Percentiles rank a stretch among this genome's conserved stretches.
Evolutionary conservation across 805 yeast genomes (phyloP).

Genomic region (Scheffersomyces coipomensis): DNA sequence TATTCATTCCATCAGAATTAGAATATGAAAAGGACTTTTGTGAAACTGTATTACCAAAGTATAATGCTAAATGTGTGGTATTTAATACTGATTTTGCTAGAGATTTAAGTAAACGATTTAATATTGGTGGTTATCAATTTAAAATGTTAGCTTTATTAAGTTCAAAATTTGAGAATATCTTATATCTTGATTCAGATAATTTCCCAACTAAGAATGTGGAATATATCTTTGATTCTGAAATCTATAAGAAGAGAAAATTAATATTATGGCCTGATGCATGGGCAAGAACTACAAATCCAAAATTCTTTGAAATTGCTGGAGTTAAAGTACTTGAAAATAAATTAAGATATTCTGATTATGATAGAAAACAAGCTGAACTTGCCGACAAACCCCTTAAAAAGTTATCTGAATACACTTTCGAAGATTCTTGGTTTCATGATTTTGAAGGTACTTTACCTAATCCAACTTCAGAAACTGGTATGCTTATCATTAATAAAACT

Average conservation of each 20-base stretch:
- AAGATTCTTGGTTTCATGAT: conserved; percentile 51
- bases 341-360: conserved; percentile 27
- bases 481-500: conserved; percentile 58
- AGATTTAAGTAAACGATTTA: conserved; percentile 14
- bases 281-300: conserved; percentile 67
- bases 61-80: conserved; percentile 47
- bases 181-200: conserved; percentile 53
- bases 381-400: conserved; percentile 27
- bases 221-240: conserved; percentile 43
- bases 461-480: conserved; percentile 71
- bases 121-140: conserved; percentile 48
- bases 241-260: conserved; percentile 47
- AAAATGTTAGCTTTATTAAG: conserved; percentile 60
- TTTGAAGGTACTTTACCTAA: conserved; percentile 65
- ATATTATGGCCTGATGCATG: conserved; percentile 71
- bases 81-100: conserved; percentile 28
- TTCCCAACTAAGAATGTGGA: conserved; percentile 44
- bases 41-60: conserved; percentile 38
- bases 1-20: conserved; percentile 41
- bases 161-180: conserved; percentile 50
- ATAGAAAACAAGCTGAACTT: conserved; percentile 33
- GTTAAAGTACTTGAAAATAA: conserved; percentile 31
- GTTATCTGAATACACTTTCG: conserved; percentile 22
- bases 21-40: conserved; percentile 51
- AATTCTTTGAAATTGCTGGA: conserved; percentile 53